A percentile compares a stretch with the other conserved stretches of the same genome.
phyloP scores from a whole-genome alignment of 306 rosid species.

The Cucurbita maxima region DNA sequence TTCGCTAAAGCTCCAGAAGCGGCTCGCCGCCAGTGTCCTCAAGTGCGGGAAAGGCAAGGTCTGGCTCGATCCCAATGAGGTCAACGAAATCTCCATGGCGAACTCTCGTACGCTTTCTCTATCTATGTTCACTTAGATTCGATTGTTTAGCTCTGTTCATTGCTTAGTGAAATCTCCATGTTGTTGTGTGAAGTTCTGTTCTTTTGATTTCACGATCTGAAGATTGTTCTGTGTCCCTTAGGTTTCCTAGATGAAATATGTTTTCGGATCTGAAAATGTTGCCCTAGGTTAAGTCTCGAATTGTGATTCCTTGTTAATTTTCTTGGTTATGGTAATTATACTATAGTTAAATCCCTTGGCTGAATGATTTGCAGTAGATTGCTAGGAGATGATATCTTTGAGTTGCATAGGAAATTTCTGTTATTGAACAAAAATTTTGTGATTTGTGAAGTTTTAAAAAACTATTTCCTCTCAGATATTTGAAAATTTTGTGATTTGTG shows the following conservation, averaged over 20 bases:
- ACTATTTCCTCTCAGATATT: not conserved
- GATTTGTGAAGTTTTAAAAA: not conserved
- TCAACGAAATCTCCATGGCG: conserved; percentile 89
- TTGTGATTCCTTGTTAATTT: not conserved
- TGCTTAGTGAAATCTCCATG: not conserved
- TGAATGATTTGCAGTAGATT: not conserved
- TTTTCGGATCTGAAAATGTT: not conserved
- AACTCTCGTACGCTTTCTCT: conserved; percentile 48
- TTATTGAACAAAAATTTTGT: not conserved
- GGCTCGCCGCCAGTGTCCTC: conserved; percentile 80
- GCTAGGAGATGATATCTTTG: not conserved
- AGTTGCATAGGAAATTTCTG: not conserved
- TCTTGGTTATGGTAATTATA: not conserved
- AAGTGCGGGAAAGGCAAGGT: conserved; percentile 92
- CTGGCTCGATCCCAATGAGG: conserved; percentile 95
- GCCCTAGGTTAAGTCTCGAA: not conserved
- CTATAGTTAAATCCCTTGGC: not conserved
- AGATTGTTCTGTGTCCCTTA: not conserved
- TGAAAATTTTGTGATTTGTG: no score
- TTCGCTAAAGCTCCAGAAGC: conserved; percentile 84
- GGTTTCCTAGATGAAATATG: not conserved
- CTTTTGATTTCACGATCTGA: not conserved
- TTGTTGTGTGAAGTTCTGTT: not conserved
- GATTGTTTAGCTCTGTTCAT: not conserved
- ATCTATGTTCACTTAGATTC: not conserved